phyloP scores from a whole-genome alignment of 805 yeast genomes.

The Candida morakotiae region DNA sequence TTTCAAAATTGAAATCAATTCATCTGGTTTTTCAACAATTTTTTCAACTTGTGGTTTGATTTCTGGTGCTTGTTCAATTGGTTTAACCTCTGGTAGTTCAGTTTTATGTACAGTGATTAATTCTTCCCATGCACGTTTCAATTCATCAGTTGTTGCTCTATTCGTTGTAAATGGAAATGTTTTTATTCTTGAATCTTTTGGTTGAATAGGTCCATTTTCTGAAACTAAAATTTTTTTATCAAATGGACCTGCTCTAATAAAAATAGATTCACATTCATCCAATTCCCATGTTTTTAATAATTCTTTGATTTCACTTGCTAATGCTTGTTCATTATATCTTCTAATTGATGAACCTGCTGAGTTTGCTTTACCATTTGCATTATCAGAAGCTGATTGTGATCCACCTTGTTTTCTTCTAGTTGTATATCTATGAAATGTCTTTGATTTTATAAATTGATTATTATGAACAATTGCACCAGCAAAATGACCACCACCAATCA shows the following conservation, averaged over 20 bases:
- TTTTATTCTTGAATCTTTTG: conserved; percentile 58
- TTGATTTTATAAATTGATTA: conserved; percentile 60
- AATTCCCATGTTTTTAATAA: conserved; percentile 68
- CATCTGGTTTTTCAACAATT: conserved; percentile 44
- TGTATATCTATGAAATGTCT: conserved; percentile 91
- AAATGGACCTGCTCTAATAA: conserved; percentile 67
- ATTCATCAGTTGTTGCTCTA: conserved; percentile 77
- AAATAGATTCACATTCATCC: conserved; percentile 63
- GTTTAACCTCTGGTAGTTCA: conserved; percentile 47
- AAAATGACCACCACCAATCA: conserved; percentile 98
- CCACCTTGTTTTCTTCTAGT: conserved; percentile 98
- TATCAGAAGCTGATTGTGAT: conserved; percentile 88
- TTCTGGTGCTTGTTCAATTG: conserved; percentile 16
- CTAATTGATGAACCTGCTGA: conserved; percentile 92
- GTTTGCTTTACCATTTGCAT: conserved; percentile 89
- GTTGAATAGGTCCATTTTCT: conserved; percentile 52
- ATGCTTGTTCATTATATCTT: conserved; percentile 83
- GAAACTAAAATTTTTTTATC: conserved; percentile 65
- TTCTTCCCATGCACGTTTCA: conserved; percentile 81
- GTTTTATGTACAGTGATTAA: conserved; percentile 56
- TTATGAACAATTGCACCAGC: conserved; percentile 93
- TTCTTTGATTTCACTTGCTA: conserved; percentile 72
- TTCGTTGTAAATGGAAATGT: conserved; percentile 85
- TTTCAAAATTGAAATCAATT: conserved; percentile 52
- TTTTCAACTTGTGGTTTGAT: conserved; percentile 11